phyloP scores from a whole-genome alignment of 805 yeast species.

The Kodamaea leandrae region DNA sequence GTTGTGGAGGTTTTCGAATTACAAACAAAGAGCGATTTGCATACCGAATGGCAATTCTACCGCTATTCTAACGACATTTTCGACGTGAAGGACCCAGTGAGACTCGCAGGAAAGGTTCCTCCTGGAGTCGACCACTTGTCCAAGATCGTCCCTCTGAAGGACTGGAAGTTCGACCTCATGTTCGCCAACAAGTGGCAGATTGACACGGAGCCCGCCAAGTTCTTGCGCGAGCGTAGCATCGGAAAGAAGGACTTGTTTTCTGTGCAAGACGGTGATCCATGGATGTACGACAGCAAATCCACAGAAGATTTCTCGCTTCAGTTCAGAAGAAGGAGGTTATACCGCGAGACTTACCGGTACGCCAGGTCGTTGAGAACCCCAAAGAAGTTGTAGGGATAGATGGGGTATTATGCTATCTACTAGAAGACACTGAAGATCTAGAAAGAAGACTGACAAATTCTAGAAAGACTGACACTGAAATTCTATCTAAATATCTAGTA shows the following conservation, averaged over 20 bases:
- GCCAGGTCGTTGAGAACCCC: slow-evolving; percentile 11
- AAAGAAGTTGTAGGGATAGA: slow-evolving; percentile 2
- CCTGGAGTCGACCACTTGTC: slow-evolving; percentile 55
- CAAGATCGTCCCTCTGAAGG: slow-evolving; percentile 62
- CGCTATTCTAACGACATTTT: slow-evolving; percentile 56
- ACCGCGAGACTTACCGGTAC: slow-evolving; percentile 43
- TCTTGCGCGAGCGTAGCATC: slow-evolving; percentile 49
- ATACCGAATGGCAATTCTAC: slow-evolving; percentile 60
- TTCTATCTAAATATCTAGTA: too few relatives aligned
- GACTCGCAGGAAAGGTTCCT: slow-evolving; percentile 53
- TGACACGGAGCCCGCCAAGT: slow-evolving; percentile 51
- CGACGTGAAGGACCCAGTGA: slow-evolving; percentile 43
- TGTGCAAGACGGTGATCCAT: slow-evolving; percentile 36
- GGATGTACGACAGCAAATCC: slow-evolving; percentile 45
- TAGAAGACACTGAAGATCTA: slow-evolving; percentile 4
- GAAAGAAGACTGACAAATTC: not conserved
- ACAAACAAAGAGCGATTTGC: slow-evolving; percentile 60
- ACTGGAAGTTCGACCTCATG: slow-evolving; percentile 66
- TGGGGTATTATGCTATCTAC: not conserved
- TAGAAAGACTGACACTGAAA: not conserved
- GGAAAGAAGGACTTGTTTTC: slow-evolving; percentile 20
- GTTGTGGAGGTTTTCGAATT: slow-evolving; percentile 78
- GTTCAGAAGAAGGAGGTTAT: slow-evolving; percentile 58
- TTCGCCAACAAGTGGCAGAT: slow-evolving; percentile 60
- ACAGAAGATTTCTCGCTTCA: slow-evolving; percentile 37